Conservation (phyloP, 495 filamentous ascomycete genomes). For the Penicillium daleae region DNA sequence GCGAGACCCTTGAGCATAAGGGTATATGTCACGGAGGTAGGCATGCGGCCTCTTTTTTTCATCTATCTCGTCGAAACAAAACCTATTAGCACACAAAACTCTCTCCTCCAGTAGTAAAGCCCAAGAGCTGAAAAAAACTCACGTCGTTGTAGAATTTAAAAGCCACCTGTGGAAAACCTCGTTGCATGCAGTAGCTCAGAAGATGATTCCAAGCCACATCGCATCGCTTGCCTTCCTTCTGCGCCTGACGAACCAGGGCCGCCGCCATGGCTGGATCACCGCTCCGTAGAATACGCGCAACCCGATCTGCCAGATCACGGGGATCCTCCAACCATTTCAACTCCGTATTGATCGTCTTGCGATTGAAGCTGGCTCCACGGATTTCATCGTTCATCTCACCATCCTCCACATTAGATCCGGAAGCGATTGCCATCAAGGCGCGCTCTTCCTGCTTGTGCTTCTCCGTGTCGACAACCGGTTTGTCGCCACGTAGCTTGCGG, state of each 20-base stretch:
- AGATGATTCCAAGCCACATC: constrained; percentile 86
- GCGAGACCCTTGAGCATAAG: constrained; percentile 79
- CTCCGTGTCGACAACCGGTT: constrained; percentile 1
- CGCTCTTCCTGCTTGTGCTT: constrained; percentile 10
- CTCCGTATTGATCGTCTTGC: constrained; percentile 49
- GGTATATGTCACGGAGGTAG: constrained; percentile 78
- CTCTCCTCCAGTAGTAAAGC: no score
- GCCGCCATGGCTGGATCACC: constrained; percentile 65
- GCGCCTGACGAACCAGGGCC: constrained; percentile 64
- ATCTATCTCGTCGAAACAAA: constrained; percentile 58
- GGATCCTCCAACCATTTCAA: constrained; percentile 70
- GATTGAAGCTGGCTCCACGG: constrained; percentile 14
- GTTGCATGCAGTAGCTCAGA: constrained; percentile 69
- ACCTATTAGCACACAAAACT: constrained; percentile 17
- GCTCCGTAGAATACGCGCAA: constrained; percentile 55
- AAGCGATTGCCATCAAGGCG: constrained; percentile 27
- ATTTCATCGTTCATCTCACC: constrained; percentile 5
- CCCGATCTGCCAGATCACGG: constrained; percentile 63
- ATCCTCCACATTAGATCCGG: background rate
- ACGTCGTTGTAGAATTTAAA: constrained; percentile 86
- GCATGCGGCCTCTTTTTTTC: constrained; percentile 84
- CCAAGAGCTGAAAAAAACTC: constrained; percentile 24
- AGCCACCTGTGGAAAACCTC: constrained; percentile 60
- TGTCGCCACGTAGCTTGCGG: background rate
- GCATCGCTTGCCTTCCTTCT: constrained; percentile 60